A percentile compares a stretch with the other conserved stretches of the same genome.
phyloP scores from a whole-genome alignment of 2,329 filamentous ascomycete genomes.

The Hypoxylon sp. region DNA sequence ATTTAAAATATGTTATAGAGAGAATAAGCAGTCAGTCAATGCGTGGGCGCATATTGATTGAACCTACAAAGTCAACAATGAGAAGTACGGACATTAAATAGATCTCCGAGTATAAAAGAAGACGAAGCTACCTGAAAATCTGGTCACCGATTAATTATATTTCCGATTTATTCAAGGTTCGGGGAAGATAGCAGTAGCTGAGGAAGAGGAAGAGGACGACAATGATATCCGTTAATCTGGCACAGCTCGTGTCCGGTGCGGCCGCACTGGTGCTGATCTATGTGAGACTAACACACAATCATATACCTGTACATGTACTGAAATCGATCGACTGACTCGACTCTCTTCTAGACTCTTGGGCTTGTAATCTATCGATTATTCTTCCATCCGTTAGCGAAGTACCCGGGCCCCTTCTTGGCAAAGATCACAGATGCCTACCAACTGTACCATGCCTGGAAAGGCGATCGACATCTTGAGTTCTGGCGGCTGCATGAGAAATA shows the following conservation, averaged over 20 bases:
- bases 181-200: neutral
- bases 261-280: constrained; percentile 31
- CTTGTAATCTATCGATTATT: constrained; percentile 70
- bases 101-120: neutral
- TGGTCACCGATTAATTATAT: neutral
- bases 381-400: constrained; percentile 75
- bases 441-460: constrained; percentile 81
- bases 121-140: neutral
- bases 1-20: constrained; percentile 1
- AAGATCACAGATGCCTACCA: constrained; percentile 76
- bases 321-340: constrained; percentile 10
- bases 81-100: constrained; percentile 5
- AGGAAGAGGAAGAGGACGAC: constrained; percentile 6
- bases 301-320: neutral
- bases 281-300: constrained; percentile 24
- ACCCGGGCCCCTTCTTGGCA: constrained; percentile 74
- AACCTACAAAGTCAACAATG: neutral
- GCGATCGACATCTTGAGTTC: constrained; percentile 81
- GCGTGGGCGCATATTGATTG: neutral
- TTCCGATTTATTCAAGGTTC: neutral
- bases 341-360: constrained; percentile 45
- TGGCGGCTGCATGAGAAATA: constrained; percentile 80
- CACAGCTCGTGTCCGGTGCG: constrained; percentile 24
- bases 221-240: constrained; percentile 15
- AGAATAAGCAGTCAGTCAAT: neutral